phyloP scores from a whole-genome alignment of 345 rosid species.

The Adansonia digitata region DNA sequence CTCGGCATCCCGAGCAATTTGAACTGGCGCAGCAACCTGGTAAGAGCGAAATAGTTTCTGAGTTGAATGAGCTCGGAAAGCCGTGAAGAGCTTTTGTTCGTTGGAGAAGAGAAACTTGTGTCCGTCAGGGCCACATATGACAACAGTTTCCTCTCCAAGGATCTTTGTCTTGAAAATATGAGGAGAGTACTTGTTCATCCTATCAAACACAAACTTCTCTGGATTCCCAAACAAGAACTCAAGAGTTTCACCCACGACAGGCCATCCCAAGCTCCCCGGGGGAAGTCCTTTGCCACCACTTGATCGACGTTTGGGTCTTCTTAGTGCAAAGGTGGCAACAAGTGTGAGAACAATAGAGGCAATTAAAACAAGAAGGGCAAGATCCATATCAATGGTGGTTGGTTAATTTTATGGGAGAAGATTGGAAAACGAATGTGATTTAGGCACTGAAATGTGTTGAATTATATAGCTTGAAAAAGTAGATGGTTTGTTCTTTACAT shows the following conservation, averaged over 20 bases:
- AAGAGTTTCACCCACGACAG: constrained; percentile 42
- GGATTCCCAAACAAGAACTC: constrained; percentile 47
- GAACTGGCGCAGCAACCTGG: constrained; percentile 19
- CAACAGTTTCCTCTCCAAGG: constrained; percentile 47
- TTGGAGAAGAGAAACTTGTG: constrained; percentile 55
- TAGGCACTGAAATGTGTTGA: neutral
- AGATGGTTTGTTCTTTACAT: too few species aligned
- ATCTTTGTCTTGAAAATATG: constrained; percentile 51
- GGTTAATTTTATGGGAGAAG: neutral
- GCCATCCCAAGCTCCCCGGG: constrained; percentile 65
- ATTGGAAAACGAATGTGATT: neutral
- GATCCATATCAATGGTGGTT: constrained; percentile 8
- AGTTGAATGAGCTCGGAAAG: constrained; percentile 46
- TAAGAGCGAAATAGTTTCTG: constrained; percentile 46
- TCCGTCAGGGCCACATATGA: constrained; percentile 53
- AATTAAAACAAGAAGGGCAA: neutral
- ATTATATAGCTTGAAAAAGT: too few species aligned
- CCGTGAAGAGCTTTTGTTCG: constrained; percentile 49
- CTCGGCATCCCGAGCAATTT: constrained; percentile 22
- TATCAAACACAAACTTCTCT: constrained; percentile 37
- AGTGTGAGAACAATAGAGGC: neutral
- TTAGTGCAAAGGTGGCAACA: neutral
- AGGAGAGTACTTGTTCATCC: constrained; percentile 45
- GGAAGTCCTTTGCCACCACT: constrained; percentile 30
- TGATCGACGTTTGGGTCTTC: neutral